Base-by-base conservation (phyloP, 1,284 basidiomycete species). In the Hemileia vastatrix region DNA sequence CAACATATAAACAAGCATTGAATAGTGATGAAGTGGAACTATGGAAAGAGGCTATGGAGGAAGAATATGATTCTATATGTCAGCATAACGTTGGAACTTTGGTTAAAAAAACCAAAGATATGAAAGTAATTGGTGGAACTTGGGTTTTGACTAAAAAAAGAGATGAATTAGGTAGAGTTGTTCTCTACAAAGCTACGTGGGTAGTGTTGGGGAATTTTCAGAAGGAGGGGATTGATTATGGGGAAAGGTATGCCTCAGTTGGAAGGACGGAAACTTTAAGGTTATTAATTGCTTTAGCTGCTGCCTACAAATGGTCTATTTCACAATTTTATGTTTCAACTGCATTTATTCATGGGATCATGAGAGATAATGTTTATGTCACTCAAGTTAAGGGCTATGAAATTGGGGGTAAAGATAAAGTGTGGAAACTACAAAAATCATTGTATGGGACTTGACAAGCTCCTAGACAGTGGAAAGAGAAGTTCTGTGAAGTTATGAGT, bases 201-300 rank as follows among this genome's bases (percentile, higher is more conserved):
- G 55, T 57, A 4, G 21, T 45, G 15, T 47, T 57, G 45, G 55
- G 55, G 6, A 57, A 57, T 31, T 44, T 47, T 57, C 55, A 57
- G 31, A 45, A 19, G n/a, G 21, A 55, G 11, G 40, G 32, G 40
- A 6, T 19, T 11, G 31, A 55, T 19, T 43, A 43, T 27, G 32
- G 24, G 15, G 44, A 57, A 1, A 57, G 44, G 1, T 57, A 48
- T 19, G 23, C 55, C 2, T 47, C 43, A 5, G 55, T 57, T 4
- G 55, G 21, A 5, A 13, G n/a, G 19, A 57, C 23, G 23, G n/a
- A 57, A 24, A 47, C 55, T 19, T 18, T 57, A 4, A 36, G 33
- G 15, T 21, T 57, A 21, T 19, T 57, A 23, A n/a, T 57, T n/a
- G 40, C 44, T 6, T 6, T 6, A 11, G 18, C 6, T 6, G 6